A percentile compares a stretch with the other conserved stretches of the same genome.
Conservation (phyloP, 31 red algal genomes). For the Odonthalia washingtoniensis region DNA sequence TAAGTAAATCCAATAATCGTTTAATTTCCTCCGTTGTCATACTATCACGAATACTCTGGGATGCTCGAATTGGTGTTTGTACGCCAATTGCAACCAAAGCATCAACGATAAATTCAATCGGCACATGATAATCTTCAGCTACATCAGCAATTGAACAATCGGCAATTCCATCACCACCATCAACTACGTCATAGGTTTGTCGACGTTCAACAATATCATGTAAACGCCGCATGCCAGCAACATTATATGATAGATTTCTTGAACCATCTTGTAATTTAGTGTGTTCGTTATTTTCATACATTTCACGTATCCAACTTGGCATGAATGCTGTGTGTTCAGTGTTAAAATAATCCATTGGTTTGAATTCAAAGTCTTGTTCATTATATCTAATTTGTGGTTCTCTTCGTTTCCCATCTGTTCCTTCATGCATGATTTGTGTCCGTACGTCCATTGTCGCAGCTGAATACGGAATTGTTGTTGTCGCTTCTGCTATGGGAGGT, state of each 20-base stretch:
- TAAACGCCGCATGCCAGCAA: constrained; percentile 20
- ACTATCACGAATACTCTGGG: constrained; percentile 57
- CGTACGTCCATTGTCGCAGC: background rate
- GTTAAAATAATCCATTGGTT: constrained; percentile 72
- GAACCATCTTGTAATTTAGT: constrained; percentile 57
- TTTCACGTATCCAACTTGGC: constrained; percentile 68
- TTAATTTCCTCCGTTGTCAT: constrained; percentile 83
- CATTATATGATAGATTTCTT: constrained; percentile 13
- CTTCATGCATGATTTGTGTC: background rate
- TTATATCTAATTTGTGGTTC: background rate
- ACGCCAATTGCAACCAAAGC: constrained; percentile 73
- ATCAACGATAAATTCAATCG: constrained; percentile 81
- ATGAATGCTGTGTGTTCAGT: constrained; percentile 63
- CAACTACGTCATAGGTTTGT: constrained; percentile 27
- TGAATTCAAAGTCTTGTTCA: background rate
- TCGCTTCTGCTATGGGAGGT: background rate
- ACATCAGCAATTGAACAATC: constrained; percentile 81
- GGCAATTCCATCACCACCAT: constrained; percentile 56
- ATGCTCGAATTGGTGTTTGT: constrained; percentile 50
- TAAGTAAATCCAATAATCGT: constrained; percentile 62
- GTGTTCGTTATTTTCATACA: constrained; percentile 57
- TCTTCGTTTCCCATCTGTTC: background rate
- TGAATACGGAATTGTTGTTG: background rate
- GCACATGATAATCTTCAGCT: constrained; percentile 79
- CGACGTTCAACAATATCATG: constrained; percentile 58